A percentile compares a stretch with the other conserved stretches of the same genome.
Conservation (phyloP, 345 rosid species). For the Euphorbia pulcherrima region DNA sequence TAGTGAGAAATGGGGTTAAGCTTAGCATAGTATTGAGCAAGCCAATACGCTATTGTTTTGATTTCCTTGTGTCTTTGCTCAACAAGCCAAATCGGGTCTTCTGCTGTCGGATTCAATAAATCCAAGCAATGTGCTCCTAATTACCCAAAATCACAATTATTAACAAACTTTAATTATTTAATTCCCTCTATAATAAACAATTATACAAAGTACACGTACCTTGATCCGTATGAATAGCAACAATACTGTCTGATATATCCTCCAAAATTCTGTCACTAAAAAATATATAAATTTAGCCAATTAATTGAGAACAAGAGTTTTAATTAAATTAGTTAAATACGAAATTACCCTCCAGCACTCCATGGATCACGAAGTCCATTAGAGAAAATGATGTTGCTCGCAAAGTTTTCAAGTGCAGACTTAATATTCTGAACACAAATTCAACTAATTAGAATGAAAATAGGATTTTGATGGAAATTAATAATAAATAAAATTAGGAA, state of each 20-base stretch:
- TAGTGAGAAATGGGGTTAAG: background rate
- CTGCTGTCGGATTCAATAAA: background rate
- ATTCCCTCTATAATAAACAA: too few species aligned
- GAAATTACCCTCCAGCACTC: conserved; percentile 15
- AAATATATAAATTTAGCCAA: too few species aligned
- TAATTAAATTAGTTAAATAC: background rate
- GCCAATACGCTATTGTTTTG: background rate
- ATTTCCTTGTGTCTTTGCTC: background rate
- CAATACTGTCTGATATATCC: background rate
- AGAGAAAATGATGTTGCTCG: conserved; percentile 19
- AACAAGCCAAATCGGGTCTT: background rate
- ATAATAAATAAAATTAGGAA: too few species aligned
- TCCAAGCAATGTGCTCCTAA: conserved; percentile 9
- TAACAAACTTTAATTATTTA: too few species aligned
- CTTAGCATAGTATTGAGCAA: background rate
- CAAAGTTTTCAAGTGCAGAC: background rate
- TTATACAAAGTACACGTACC: too few species aligned
- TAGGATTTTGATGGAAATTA: too few species aligned
- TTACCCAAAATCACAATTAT: background rate
- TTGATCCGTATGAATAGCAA: background rate
- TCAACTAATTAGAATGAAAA: too few species aligned
- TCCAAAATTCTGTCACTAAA: background rate
- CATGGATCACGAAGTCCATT: conserved; percentile 17
- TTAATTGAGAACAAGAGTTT: background rate
- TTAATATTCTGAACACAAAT: conserved; percentile 10